phyloP scores from a whole-genome alignment of 257 asterid genomes.

The Primulina huaijiensis region DNA sequence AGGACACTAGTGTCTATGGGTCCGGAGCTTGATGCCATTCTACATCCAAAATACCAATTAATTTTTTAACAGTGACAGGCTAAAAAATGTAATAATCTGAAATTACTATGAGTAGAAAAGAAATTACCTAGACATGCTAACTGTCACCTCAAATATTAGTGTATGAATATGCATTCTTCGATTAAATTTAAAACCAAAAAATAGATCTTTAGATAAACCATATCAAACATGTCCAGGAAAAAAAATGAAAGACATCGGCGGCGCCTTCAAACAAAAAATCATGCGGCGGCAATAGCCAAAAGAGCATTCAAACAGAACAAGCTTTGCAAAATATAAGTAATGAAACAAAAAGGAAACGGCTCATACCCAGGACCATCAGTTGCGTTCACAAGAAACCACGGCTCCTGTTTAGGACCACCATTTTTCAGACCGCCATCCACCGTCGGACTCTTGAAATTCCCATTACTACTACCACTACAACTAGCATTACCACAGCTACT shows the following conservation, averaged over 20 bases:
- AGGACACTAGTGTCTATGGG: background rate
- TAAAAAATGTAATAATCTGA: background rate
- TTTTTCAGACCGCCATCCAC: slow-evolving; percentile 43
- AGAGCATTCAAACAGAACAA: too few relatives aligned
- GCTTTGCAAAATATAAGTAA: background rate
- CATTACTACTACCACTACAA: slow-evolving; percentile 33
- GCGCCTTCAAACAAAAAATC: too few relatives aligned
- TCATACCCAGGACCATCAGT: background rate
- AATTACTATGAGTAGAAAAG: background rate
- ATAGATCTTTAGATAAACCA: too few relatives aligned
- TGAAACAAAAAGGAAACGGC: background rate
- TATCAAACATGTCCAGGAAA: too few relatives aligned
- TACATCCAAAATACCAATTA: background rate
- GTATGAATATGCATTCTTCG: background rate
- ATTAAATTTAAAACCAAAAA: too few relatives aligned
- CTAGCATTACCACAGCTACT: slow-evolving; percentile 34
- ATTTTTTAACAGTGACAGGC: background rate
- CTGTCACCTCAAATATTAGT: background rate
- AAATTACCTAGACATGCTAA: background rate
- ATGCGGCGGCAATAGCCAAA: too few relatives aligned
- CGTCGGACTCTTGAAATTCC: slow-evolving; percentile 60
- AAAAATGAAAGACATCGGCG: too few relatives aligned
- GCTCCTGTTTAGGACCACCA: background rate
- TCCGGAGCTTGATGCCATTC: background rate
- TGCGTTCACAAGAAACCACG: background rate